Base-by-base conservation (phyloP, 257 asterid species). In the Solanum corneliomulleri region DNA sequence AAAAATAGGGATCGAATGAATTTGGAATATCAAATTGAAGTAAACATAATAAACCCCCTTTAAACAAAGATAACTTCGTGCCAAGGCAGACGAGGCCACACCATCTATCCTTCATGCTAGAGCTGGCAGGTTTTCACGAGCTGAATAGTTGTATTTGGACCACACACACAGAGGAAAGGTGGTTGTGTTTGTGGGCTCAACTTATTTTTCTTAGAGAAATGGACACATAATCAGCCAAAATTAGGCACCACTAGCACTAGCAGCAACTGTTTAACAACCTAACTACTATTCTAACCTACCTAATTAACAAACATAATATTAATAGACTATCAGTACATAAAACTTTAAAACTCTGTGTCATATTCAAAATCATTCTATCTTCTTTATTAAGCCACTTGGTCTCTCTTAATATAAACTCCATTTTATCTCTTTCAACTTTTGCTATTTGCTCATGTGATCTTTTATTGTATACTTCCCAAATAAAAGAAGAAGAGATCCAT, bases 361-460 rank as follows among this genome's bases (percentile, higher is more conserved):
- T n/a, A 18, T 31, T 64, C 42, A 45, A 88, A 89, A 91, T 89
- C 86, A 91, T 91, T 88, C 89, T 89, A 72, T 4, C 90, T 89
- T 91, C 86, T 72, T 84, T 35, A 76, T 47, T 52, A 91, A 89
- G 88, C 82, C 88, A 84, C 11, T 33, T 23, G 12, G 11, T 23
- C 29, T 75, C 82, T 25, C 86, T 45, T 82, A 31, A 77, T 23
- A 33, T 18, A 13, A 29, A 4, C 47, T 86, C 74, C 35, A 6
- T 56, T 49, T 66, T 29, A 58, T 71, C 62, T 82, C 52, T 52
- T 52, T 31, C n/a, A 4, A n/a, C 4, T 83, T 33, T 33, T 82
- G 16, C 3, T 10, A 7, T 18, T 52, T 49, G 25, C 45, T 16
- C 23, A 44, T 87, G 23, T 23, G 49, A 1, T 41, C 25, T 68